Base-by-base conservation (phyloP, 1,284 basidiomycete species). In the Microbotryomycetes sp. region DNA sequence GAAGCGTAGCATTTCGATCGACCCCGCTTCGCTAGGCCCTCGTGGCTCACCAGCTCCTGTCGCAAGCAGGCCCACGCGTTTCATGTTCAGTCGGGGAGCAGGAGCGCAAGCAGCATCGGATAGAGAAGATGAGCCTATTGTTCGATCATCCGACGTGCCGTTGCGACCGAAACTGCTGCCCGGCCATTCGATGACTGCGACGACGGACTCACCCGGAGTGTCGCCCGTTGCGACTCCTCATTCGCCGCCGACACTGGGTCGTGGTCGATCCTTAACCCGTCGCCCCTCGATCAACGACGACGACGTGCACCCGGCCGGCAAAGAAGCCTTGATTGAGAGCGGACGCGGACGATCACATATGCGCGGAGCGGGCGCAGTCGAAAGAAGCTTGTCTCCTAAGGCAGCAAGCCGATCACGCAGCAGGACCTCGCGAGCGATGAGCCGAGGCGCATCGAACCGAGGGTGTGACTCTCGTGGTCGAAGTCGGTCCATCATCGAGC, bases 131-230 rank as follows among this genome's bases (percentile, higher is more conserved):
- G 11, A 41, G 18, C 35, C 35, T 9, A 41, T 41, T 18, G 35
- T 41, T 9, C 35, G 35, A 41, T 41, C 35, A 41, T 41, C 35
- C 9, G 35, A 41, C 18, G 35, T 41, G 18, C 35, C 35, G 9
- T 26, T 41, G 1, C 54, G 57, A 1, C 24, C 52, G 11, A 45
- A 24, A 5, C 52, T 66, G 26, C 56, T 56, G 4, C 65, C 65
- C 7, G 65, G 65, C 7, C 62, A 62, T 50, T 60, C 58, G 45
- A 67, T 67, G 46, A 21, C 47, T 9, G 62, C 65, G 4, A 67
- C 65, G 15, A 52, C 57, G 35, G 55, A 55, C 6, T 58, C 65
- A 0, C 60, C 60, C 13, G 51, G 61, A 3, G 26, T 24, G 3
- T 62, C 60, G 15, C 23, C 29, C 46, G 45, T 46, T 7, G 24